phyloP scores from a whole-genome alignment of 305 asterid species.

The Fraxinus greggii region DNA sequence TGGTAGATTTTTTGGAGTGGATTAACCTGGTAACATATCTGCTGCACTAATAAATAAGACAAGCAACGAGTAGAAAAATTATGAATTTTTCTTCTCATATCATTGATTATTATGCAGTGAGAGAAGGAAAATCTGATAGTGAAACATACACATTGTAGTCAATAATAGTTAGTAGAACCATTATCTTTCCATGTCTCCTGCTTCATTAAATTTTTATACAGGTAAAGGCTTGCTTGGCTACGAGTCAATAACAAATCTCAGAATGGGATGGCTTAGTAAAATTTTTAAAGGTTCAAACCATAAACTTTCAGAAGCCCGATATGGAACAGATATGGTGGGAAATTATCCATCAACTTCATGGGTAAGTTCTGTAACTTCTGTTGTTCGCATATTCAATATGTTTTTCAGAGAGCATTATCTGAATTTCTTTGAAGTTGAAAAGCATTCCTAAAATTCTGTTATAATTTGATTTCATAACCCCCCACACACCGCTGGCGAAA shows the following conservation, averaged over 20 bases:
- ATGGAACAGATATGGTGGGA: slow-evolving; percentile 51
- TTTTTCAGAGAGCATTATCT: slow-evolving; percentile 7
- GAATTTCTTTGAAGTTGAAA: neutral
- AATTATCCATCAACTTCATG: slow-evolving; percentile 61
- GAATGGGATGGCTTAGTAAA: slow-evolving; percentile 94
- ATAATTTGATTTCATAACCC: neutral
- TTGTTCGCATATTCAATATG: neutral
- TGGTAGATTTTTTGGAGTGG: neutral
- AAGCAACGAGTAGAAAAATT: neutral
- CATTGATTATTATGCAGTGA: neutral
- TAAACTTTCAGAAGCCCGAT: slow-evolving; percentile 60
- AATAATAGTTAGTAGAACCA: neutral
- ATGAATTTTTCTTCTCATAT: neutral
- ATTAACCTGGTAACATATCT: neutral
- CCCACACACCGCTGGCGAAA: neutral
- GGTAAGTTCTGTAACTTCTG: slow-evolving; percentile 40
- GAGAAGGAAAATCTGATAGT: neutral
- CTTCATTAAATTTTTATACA: slow-evolving; percentile 28
- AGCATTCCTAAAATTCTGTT: neutral
- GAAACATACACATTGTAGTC: neutral
- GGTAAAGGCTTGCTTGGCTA: slow-evolving; percentile 38
- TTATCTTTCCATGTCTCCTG: slow-evolving; percentile 10
- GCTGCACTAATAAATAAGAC: neutral
- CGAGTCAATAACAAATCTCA: slow-evolving; percentile 28
- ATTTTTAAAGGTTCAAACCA: slow-evolving; percentile 72